Conservation (phyloP, 2,329 filamentous ascomycete genomes). For the Tympanopsis confertula region DNA sequence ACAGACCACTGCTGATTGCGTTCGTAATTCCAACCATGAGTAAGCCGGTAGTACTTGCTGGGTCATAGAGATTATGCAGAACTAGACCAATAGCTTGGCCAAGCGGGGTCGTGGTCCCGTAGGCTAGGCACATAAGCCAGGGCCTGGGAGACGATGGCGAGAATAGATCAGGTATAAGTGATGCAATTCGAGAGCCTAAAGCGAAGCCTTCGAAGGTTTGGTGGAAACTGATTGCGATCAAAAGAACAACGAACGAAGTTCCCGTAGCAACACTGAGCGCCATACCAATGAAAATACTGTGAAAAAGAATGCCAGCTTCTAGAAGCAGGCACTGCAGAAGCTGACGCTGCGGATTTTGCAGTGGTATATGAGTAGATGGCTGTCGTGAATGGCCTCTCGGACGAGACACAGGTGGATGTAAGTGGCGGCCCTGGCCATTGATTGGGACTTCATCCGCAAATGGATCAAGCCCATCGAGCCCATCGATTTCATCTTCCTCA, state of each 20-base stretch:
- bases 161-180: constrained; percentile 51
- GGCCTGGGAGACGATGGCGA: constrained; percentile 62
- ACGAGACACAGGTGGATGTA: no score
- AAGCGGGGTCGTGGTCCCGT: constrained; percentile 66
- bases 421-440: no score
- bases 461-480: neutral
- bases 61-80: constrained; percentile 71
- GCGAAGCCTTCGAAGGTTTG: constrained; percentile 84
- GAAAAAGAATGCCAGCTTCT: constrained; percentile 75
- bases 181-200: constrained; percentile 73
- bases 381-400: constrained; percentile 8
- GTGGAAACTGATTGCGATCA: constrained; percentile 73
- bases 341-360: constrained; percentile 50
- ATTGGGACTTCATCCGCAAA: no score
- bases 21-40: constrained; percentile 82
- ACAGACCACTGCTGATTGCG: constrained; percentile 66
- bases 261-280: constrained; percentile 72
- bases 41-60: constrained; percentile 62
- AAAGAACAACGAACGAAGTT: constrained; percentile 66
- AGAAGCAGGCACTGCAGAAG: constrained; percentile 69
- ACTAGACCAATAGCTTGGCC: constrained; percentile 74
- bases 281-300: constrained; percentile 81
- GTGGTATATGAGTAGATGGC: constrained; percentile 14
- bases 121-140: constrained; percentile 72
- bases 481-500: neutral